Base-by-base conservation (phyloP, 176 grass and related monocot genomes). In the Cocos nucifera region DNA sequence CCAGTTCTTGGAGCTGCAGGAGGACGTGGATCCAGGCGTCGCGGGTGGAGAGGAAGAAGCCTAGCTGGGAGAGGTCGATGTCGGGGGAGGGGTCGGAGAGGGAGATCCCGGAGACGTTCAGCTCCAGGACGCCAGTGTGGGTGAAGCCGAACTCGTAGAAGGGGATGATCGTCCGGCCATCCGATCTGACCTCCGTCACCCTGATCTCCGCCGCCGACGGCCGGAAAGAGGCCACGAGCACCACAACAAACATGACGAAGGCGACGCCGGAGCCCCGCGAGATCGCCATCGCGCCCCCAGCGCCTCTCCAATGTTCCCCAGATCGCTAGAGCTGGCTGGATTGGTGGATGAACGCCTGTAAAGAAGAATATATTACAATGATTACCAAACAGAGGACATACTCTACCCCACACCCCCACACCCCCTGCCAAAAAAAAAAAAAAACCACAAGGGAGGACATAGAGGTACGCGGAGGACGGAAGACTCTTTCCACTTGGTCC, bases 41-140 rank as follows among this genome's bases (percentile, higher is more conserved):
- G 63, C 83, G 81, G 15, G 93, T 97, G 24, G 87, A 97, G 58
- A 97, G 93, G 73, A 97, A 97, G 81, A 97, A 97, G 17, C 93
- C 93, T 12, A 97, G 70, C 73, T 91, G 87, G 17, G 84, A 76
- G 58, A 92, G 84, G 78, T 88, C 93, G 35, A 86, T 65, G 58
- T 83, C 75, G 19, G 64, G 19, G 28, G 78, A 69, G 67, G 73
- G 3, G 66, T 69, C 56, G 65, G 79, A 67, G 66, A 97, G 75
- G 59, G 78, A 26, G 78, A 97, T 83, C 54, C 62, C 73, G 56
- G 93, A 80, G 55, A 97, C 93, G 51, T 92, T 91, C 72, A 97
- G 84, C 73, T 92, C 93, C 2, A 97, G 79, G 57, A 85, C 70
- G 39, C 93, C 93, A 17, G 52, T 69, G 73, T 78, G 79, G 22